phyloP scores from a whole-genome alignment of 2,329 filamentous ascomycete species.

The Microthyrium microscopicum region DNA sequence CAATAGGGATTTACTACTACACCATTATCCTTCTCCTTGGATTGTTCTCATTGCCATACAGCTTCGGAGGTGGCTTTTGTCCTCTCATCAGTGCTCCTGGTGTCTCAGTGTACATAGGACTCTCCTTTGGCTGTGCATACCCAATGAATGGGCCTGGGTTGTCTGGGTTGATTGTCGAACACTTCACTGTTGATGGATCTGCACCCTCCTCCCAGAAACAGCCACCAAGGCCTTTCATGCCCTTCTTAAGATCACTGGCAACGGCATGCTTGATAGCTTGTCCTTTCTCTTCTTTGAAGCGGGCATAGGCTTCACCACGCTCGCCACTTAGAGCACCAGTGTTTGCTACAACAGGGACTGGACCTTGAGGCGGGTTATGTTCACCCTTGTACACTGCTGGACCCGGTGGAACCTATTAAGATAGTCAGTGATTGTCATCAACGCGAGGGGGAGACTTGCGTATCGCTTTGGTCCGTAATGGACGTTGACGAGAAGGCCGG shows the following conservation, averaged over 20 bases:
- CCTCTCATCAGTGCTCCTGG: background rate
- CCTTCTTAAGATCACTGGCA: background rate
- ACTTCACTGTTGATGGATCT: background rate
- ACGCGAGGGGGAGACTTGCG: background rate
- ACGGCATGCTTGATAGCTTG: background rate
- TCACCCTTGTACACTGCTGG: background rate
- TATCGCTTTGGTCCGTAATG: slow-evolving; percentile 1
- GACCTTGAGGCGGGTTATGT: background rate
- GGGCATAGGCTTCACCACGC: background rate
- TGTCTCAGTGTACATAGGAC: slow-evolving; percentile 1
- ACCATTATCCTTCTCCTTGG: no score
- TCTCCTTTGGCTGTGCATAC: slow-evolving; percentile 1
- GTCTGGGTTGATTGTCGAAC: background rate
- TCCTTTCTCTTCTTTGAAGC: background rate
- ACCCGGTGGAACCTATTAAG: background rate
- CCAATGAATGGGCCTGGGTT: slow-evolving; percentile 1
- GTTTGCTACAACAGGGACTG: background rate
- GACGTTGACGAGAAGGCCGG: slow-evolving; percentile 4
- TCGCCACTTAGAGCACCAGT: slow-evolving; percentile 2
- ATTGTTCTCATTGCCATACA: no score
- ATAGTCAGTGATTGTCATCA: background rate
- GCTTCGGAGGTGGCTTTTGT: background rate
- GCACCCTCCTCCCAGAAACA: background rate
- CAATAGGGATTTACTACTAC: no score
- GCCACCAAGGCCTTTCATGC: background rate